Conservation (phyloP, 2,329 filamentous ascomycete genomes). For the Pleomassaria siparia region DNA sequence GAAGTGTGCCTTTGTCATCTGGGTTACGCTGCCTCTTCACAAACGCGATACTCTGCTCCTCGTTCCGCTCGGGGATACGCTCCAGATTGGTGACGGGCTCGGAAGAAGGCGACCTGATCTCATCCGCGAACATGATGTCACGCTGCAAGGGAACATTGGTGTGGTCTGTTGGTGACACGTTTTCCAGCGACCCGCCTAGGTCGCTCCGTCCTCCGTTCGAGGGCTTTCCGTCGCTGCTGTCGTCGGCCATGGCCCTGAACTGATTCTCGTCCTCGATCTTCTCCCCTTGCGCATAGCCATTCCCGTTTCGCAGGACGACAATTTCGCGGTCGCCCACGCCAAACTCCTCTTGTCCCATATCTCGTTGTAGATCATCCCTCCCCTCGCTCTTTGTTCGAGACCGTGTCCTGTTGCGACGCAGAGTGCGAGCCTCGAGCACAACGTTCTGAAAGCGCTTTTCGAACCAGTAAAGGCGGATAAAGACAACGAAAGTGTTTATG, state of each 20-base stretch:
- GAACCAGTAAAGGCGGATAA: constrained; percentile 95
- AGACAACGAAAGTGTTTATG: constrained; percentile 71
- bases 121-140: constrained; percentile 70
- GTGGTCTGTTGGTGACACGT: constrained; percentile 21
- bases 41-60: constrained; percentile 85
- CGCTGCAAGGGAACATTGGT: constrained; percentile 32
- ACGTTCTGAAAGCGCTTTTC: constrained; percentile 91
- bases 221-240: constrained; percentile 31
- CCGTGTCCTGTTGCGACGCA: constrained; percentile 66
- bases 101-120: constrained; percentile 62
- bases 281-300: constrained; percentile 55
- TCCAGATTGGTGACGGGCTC: constrained; percentile 52
- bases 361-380: constrained; percentile 49
- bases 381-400: constrained; percentile 54
- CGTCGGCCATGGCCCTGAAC: constrained; percentile 51
- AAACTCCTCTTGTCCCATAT: constrained; percentile 54
- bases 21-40: constrained; percentile 78
- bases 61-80: constrained; percentile 55
- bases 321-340: constrained; percentile 69
- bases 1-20: constrained; percentile 71
- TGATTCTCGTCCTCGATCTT: constrained; percentile 56
- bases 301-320: constrained; percentile 63
- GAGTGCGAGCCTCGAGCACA: constrained; percentile 68
- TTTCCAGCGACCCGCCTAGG: constrained; percentile 16
- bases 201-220: constrained; percentile 10